Evolutionary conservation across 192 early-diverging fungal species (phyloP).

Genomic region (Backusella parvicylindrica): DNA sequence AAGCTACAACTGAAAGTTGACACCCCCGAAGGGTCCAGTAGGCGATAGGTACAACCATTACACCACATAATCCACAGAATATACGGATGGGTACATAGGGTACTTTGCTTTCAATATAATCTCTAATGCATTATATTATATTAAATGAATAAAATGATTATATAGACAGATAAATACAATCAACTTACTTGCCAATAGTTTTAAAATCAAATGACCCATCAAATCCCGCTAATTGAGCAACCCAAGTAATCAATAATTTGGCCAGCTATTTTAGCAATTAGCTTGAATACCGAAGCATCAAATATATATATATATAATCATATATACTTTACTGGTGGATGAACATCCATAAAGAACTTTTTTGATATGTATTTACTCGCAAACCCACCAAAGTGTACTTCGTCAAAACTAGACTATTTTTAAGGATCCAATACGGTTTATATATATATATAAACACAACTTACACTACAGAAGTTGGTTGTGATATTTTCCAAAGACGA

Average conservation of each 20-base stretch:
- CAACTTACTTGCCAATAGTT: constrained; percentile 77
- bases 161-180: not conserved
- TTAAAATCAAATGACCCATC: constrained; percentile 91
- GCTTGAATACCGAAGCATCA: not conserved
- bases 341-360: constrained; percentile 92
- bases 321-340: constrained; percentile 86
- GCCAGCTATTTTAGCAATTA: constrained; percentile 24
- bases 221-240: constrained; percentile 82
- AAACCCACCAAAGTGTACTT: constrained; percentile 99
- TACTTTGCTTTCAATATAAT: constrained; percentile 84
- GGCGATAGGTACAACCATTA: constrained; percentile 76
- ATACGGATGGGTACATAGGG: constrained; percentile 87
- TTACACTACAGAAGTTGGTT: constrained; percentile 40
- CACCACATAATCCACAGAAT: constrained; percentile 73
- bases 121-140: constrained; percentile 37
- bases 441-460: not conserved
- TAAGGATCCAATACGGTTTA: not conserved
- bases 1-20: constrained; percentile 70
- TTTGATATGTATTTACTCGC: constrained; percentile 81
- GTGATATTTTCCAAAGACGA: constrained; percentile 38
- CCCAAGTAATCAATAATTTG: constrained; percentile 43
- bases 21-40: constrained; percentile 81
- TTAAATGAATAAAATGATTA: not conserved
- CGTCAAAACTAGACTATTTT: constrained; percentile 73
- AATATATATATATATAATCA: not conserved